Conservation (phyloP, 768 basidiomycete species). For the Coprinopsis sp. region DNA sequence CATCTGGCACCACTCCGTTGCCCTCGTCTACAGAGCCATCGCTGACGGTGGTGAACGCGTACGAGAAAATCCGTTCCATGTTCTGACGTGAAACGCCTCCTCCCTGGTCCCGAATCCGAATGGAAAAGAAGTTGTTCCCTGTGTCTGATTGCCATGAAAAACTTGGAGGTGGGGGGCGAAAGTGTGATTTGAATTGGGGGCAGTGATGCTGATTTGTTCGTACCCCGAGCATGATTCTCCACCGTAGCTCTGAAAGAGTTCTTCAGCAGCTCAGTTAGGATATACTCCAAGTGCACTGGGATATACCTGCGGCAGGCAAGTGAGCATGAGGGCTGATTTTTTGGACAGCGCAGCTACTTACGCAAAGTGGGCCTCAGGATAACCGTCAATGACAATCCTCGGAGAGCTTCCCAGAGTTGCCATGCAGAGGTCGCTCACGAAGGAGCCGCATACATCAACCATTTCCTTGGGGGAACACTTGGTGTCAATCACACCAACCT, state of each 20-base stretch:
- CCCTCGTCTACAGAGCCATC: conserved; percentile 36
- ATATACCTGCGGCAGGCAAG: conserved; percentile 56
- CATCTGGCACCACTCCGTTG: too few species aligned
- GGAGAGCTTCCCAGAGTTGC: conserved; percentile 77
- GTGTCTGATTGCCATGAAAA: conserved; percentile 17
- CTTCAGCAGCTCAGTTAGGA: conserved; percentile 86
- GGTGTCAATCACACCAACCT: conserved; percentile 73
- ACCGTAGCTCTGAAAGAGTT: conserved; percentile 89
- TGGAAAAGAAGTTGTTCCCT: conserved; percentile 65
- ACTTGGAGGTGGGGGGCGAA: conserved; percentile 44
- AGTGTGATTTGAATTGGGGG: conserved; percentile 72
- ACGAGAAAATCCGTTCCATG: conserved; percentile 80
- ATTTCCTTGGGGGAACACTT: conserved; percentile 66
- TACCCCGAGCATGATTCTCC: conserved; percentile 59
- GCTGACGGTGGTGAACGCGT: conserved; percentile 86
- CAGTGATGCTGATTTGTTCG: conserved; percentile 32
- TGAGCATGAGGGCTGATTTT: conserved; percentile 7
- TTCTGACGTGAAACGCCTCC: conserved; percentile 76
- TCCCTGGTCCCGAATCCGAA: conserved; percentile 82
- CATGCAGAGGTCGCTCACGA: conserved; percentile 79
- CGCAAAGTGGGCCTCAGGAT: conserved; percentile 70
- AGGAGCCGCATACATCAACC: conserved; percentile 78
- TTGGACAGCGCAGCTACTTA: conserved; percentile 35
- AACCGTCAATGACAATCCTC: conserved; percentile 64
- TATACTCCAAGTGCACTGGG: conserved; percentile 88